Base-by-base conservation (phyloP, 345 rosid genomes). In the Kernera saxatilis region DNA sequence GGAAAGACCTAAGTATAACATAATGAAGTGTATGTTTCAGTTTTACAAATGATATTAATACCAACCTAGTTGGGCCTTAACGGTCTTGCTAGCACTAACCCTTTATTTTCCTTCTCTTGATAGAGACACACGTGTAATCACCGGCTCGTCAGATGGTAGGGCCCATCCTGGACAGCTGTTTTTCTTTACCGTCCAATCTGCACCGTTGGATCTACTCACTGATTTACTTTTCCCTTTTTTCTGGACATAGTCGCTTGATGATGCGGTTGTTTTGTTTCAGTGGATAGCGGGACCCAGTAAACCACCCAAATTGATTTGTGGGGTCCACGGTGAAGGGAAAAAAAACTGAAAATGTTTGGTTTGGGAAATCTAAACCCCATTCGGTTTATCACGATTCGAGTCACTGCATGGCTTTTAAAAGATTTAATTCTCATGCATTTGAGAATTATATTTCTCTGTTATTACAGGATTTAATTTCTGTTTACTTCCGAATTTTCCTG, bases 261-360 rank as follows among this genome's bases (percentile, higher is more conserved):
- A 58, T 65, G 77, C 60, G 52, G 72, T 65, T 73, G 77, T 57
- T 55, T 65, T 73, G 77, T 57, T 55, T 56, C 45, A 29, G 72
- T 73, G 71, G 71, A 45, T 46, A 46, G 11, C 57, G 14, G 71
- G 71, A 55, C 77, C 77, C 65, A 19, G 0, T 44, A 44, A 44
- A 53, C 70, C 49, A 53, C 56, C 33, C 53, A 27, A 30, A 23
- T 56, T 48, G 11, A 2, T 71, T 11, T 39, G 33, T 55, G 18
- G 65, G 65, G 39, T 43, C 64, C 15, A 53, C 17, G 8, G 13
- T n/a, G 1, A 39, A 11, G 39, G 8, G 8, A 9, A 5, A 58
- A 23, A 52, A 52, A 62, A 14, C 41, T 45, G 32, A 65, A 25
- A 40, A 2, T 56, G 27, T 45, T 3, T 64, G 50, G 49, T 53